phyloP scores from a whole-genome alignment of 169 alveolate genomes.

The Babesia ovata region DNA sequence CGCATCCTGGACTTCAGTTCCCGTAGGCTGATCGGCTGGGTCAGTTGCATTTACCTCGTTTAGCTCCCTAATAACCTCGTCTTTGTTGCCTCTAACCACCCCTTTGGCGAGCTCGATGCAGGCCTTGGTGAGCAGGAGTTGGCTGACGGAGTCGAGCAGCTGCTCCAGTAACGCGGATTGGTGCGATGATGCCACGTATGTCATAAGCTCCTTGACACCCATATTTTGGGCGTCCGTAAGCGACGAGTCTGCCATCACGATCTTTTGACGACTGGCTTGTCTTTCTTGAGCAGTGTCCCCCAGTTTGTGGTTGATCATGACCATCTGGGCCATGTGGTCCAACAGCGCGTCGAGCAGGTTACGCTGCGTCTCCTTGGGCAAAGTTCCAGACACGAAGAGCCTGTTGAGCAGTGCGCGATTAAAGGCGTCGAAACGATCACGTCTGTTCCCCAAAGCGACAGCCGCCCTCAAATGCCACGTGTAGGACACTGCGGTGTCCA shows the following conservation, averaged over 20 bases:
- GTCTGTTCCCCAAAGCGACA: conserved; percentile 22
- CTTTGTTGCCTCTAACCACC: background rate
- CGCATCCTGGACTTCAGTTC: background rate
- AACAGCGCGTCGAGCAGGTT: conserved; percentile 20
- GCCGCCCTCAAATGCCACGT: conserved; percentile 22
- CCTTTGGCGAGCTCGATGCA: conserved; percentile 29
- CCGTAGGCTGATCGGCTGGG: background rate
- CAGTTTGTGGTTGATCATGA: background rate
- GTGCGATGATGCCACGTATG: conserved; percentile 3
- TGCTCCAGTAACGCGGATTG: conserved; percentile 16
- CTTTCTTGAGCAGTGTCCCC: background rate
- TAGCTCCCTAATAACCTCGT: background rate
- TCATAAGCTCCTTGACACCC: conserved; percentile 19
- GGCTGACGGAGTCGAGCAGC: conserved; percentile 9
- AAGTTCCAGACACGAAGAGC: background rate
- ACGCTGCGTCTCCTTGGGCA: conserved; percentile 29
- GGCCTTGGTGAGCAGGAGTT: conserved; percentile 22
- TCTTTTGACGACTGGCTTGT: background rate
- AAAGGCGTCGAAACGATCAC: conserved; percentile 20
- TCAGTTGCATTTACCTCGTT: background rate
- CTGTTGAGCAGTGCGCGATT: conserved; percentile 31
- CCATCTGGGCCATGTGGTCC: conserved; percentile 57
- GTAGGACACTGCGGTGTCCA: conserved; percentile 61
- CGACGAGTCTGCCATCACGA: background rate
- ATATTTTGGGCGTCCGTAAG: conserved; percentile 18